These are phyloP conservation scores for Lasiodiplodia hormozganensis DNA, from an alignment of 2,329 filamentous ascomycete species.

Conservation along the genomic window DNA sequence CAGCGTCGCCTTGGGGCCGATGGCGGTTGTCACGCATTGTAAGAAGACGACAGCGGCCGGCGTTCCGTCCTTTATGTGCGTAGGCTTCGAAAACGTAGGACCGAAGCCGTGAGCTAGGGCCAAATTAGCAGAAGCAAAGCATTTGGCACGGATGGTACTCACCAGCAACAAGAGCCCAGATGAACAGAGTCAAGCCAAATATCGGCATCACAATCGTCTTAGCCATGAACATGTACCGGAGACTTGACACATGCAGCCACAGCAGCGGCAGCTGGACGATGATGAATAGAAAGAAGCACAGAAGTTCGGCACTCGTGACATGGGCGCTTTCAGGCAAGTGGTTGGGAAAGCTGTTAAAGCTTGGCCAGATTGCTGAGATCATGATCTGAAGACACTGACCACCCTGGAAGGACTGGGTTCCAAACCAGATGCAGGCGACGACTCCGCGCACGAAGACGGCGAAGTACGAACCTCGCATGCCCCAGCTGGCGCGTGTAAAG, in stretches of 20 bases:
- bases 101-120: slow-evolving; percentile 31
- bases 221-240: slow-evolving; percentile 25
- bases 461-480: slow-evolving; percentile 27
- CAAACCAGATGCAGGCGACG: slow-evolving; percentile 25
- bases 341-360: slow-evolving; percentile 29
- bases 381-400: slow-evolving; percentile 38
- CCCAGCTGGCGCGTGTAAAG: slow-evolving; percentile 34
- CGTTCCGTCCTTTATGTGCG: slow-evolving; percentile 31
- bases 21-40: slow-evolving; percentile 35
- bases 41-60: slow-evolving; percentile 32
- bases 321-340: slow-evolving; percentile 27
- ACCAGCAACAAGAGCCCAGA: slow-evolving; percentile 27
- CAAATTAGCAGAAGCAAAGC: background rate
- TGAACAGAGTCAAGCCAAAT: slow-evolving; percentile 26
- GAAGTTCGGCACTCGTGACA: slow-evolving; percentile 29
- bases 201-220: slow-evolving; percentile 24
- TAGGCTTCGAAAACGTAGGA: slow-evolving; percentile 39
- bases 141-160: background rate
- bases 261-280: slow-evolving; percentile 38
- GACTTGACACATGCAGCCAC: slow-evolving; percentile 30
- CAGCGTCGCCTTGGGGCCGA: slow-evolving; percentile 26
- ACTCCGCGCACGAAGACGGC: slow-evolving; percentile 26
- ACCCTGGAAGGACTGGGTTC: slow-evolving; percentile 30
- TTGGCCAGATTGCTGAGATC: slow-evolving; percentile 32
- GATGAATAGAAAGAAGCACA: slow-evolving; percentile 34